A percentile compares a stretch with the other conserved stretches of the same genome.
Evolutionary conservation across 2,329 filamentous ascomycete species (phyloP).

Genomic region (Cercospora berteroae): DNA sequence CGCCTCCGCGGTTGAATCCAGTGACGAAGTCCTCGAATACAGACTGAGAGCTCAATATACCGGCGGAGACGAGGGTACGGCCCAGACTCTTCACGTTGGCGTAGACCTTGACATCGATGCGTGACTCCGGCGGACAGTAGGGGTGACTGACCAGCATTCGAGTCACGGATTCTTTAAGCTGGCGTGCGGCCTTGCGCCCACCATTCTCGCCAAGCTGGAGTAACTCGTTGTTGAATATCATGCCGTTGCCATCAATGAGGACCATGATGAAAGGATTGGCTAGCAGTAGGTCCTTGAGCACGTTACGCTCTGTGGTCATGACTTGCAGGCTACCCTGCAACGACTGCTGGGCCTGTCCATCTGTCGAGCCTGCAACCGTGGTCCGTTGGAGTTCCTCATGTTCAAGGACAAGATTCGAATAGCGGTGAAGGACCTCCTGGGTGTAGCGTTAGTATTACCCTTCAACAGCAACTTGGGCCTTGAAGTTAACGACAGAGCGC

Average conservation of each 20-base stretch:
- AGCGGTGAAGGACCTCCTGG: conserved; percentile 38
- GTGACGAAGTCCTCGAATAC: conserved; percentile 50
- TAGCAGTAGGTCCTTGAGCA: conserved; percentile 8
- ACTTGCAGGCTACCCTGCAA: conserved; percentile 3
- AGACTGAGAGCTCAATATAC: conserved; percentile 52
- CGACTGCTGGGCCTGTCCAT: not conserved
- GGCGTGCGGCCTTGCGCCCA: conserved; percentile 55
- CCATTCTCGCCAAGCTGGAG: conserved; percentile 47
- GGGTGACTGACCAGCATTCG: conserved; percentile 25
- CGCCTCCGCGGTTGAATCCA: conserved; percentile 58
- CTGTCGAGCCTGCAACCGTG: conserved; percentile 39
- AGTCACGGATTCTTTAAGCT: conserved; percentile 52
- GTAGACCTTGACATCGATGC: conserved; percentile 49
- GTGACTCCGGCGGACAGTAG: conserved; percentile 41
- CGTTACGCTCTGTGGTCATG: conserved; percentile 2
- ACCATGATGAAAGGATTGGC: conserved; percentile 58
- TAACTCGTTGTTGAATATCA: conserved; percentile 42
- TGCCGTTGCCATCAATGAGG: conserved; percentile 62
- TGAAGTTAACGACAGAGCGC: not conserved
- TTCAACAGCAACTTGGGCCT: not conserved
- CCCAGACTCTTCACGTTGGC: conserved; percentile 42
- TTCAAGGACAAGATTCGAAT: conserved; percentile 38
- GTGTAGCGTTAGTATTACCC: not conserved
- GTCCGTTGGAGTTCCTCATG: conserved; percentile 13
- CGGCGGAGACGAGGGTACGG: conserved; percentile 33